Evolutionary conservation across 345 rosid species (phyloP).

Genomic region (Erysimum cheiranthoides): DNA sequence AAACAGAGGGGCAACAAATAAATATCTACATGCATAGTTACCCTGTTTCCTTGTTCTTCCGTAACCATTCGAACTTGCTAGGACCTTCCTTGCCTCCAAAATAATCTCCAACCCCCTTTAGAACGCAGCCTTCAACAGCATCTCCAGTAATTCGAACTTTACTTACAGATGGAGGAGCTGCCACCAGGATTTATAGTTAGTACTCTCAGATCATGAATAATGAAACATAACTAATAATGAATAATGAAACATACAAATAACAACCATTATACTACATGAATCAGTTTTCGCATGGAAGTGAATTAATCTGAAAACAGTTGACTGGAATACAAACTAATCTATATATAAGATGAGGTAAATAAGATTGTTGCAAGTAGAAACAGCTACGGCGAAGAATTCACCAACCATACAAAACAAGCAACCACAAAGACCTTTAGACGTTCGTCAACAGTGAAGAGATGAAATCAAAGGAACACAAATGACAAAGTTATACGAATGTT

Average conservation of each 20-base stretch:
- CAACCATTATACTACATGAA: constrained; percentile 9
- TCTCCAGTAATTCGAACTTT: constrained; percentile 83
- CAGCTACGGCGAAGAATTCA: constrained; percentile 8
- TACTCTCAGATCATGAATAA: not conserved
- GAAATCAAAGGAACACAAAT: constrained; percentile 31
- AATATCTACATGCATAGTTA: constrained; percentile 41
- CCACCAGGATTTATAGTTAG: constrained; percentile 44
- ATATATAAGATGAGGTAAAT: constrained; percentile 11
- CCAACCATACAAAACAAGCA: constrained; percentile 17
- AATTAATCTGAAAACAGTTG: not conserved
- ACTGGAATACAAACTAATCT: constrained; percentile 7
- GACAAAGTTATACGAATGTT: constrained; percentile 3
- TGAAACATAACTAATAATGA: no score
- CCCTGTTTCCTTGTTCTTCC: constrained; percentile 81
- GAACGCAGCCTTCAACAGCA: constrained; percentile 71
- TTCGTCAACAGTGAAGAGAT: constrained; percentile 13
- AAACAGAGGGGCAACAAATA: not conserved
- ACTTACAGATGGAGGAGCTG: constrained; percentile 93
- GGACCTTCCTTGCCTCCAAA: constrained; percentile 99
- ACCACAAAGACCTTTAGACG: constrained; percentile 21
- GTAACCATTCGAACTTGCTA: constrained; percentile 93
- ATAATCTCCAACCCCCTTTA: constrained; percentile 87
- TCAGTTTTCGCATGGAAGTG: constrained; percentile 10
- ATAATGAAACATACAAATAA: not conserved
- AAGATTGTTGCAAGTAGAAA: constrained; percentile 19